Evolutionary conservation across 441 rosid genomes (phyloP).

Genomic region (Isatis lusitanica): DNA sequence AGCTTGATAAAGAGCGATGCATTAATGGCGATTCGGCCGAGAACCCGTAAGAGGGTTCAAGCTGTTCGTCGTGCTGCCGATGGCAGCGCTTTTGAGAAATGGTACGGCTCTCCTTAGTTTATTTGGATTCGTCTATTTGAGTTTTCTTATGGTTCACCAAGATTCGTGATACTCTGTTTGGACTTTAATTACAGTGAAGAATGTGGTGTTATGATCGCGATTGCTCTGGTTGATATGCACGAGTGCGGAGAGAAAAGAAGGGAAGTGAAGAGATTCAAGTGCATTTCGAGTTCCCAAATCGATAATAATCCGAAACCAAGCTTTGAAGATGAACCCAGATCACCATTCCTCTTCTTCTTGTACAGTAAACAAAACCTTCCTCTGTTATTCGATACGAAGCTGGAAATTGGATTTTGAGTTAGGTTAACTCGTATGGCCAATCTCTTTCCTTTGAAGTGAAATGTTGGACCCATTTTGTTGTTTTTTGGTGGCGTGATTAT

Average conservation of each 20-base stretch:
- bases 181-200: slow-evolving; percentile 41
- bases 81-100: slow-evolving; percentile 72
- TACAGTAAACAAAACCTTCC: slow-evolving; percentile 36
- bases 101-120: slow-evolving; percentile 39
- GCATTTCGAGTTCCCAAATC: slow-evolving; percentile 32
- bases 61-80: slow-evolving; percentile 67
- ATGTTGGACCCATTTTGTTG: neutral
- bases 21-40: slow-evolving; percentile 58
- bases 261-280: slow-evolving; percentile 66
- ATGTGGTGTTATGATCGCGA: slow-evolving; percentile 54
- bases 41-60: slow-evolving; percentile 64
- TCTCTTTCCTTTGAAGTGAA: neutral
- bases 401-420: too few species aligned
- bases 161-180: slow-evolving; percentile 20
- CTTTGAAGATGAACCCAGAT: slow-evolving; percentile 56
- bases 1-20: slow-evolving; percentile 24
- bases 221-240: slow-evolving; percentile 75
- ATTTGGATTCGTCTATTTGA: neutral
- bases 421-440: too few species aligned
- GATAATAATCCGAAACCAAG: slow-evolving; percentile 24
- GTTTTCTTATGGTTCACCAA: neutral
- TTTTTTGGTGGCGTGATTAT: slow-evolving; percentile 4
- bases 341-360: slow-evolving; percentile 74
- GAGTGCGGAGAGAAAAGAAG: slow-evolving; percentile 48
- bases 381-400: neutral